Percentiles rank a stretch among this genome's conserved stretches.
Evolutionary conservation across 2,329 filamentous ascomycete genomes (phyloP).

Genomic region (Claviceps arundinis): DNA sequence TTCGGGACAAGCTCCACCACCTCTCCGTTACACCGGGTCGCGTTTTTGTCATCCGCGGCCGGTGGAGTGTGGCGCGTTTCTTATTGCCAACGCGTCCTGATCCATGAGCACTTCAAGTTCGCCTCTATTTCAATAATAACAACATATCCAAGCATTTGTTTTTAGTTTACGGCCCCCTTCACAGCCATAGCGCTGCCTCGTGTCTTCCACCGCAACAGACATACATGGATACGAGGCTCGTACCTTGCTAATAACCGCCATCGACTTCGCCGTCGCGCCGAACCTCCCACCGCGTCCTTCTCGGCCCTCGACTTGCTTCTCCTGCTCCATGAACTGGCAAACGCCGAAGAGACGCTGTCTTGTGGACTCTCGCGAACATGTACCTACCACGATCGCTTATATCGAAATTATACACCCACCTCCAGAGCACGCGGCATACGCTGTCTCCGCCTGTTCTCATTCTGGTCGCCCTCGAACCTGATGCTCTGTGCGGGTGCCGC

Average conservation of each 20-base stretch:
- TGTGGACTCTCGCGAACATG: slow-evolving; percentile 41
- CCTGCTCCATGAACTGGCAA: slow-evolving; percentile 15
- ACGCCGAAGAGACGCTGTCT: slow-evolving; percentile 15
- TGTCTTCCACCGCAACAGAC: background rate
- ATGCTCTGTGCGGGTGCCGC: slow-evolving; percentile 87
- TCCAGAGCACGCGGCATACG: slow-evolving; percentile 77
- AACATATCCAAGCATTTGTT: too few relatives aligned
- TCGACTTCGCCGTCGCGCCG: background rate
- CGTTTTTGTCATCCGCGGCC: too few relatives aligned
- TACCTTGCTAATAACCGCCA: background rate
- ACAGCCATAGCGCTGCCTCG: too few relatives aligned
- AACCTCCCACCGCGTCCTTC: slow-evolving; percentile 3
- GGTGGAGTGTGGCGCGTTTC: too few relatives aligned
- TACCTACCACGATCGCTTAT: slow-evolving; percentile 86
- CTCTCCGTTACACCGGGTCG: too few relatives aligned
- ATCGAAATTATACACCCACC: slow-evolving; percentile 80
- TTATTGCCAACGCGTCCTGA: too few relatives aligned
- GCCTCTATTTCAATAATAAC: too few relatives aligned
- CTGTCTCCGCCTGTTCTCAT: slow-evolving; percentile 82
- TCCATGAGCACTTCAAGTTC: too few relatives aligned
- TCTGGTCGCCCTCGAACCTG: slow-evolving; percentile 85
- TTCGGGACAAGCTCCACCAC: too few relatives aligned
- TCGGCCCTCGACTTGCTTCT: slow-evolving; percentile 3
- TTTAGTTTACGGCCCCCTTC: too few relatives aligned
- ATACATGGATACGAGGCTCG: background rate